phyloP scores from a whole-genome alignment of 148 eudicot species.

The Spergularia bocconei region DNA sequence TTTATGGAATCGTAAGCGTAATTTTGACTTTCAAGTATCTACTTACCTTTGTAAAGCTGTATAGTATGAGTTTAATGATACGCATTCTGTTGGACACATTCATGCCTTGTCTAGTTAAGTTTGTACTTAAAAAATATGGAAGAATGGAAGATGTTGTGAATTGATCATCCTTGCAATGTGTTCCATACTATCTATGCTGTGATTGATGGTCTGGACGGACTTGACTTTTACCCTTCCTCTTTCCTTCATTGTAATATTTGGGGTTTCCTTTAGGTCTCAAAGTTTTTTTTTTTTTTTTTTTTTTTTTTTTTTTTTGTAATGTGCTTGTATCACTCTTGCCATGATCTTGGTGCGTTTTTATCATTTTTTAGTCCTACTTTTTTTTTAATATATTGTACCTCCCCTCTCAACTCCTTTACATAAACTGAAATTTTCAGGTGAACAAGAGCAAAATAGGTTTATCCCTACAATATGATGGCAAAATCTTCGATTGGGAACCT shows the following conservation, averaged over 20 bases:
- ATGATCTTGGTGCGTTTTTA: constrained; percentile 1
- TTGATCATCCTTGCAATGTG: neutral
- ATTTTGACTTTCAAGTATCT: constrained; percentile 1
- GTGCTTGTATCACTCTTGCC: neutral
- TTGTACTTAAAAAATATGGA: neutral
- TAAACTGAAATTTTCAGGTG: constrained; percentile 42
- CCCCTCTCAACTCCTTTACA: neutral
- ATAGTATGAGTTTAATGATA: neutral
- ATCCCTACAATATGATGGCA: constrained; percentile 40
- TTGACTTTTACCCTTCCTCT: neutral
- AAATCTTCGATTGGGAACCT: constrained; percentile 55
- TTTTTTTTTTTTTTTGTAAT: neutral
- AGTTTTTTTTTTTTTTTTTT: neutral
- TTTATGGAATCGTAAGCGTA: constrained; percentile 68
- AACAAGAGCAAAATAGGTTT: constrained; percentile 46
- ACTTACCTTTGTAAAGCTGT: neutral
- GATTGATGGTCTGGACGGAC: neutral
- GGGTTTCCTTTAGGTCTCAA: no score
- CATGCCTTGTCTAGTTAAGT: neutral
- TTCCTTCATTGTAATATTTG: neutral
- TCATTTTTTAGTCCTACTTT: neutral
- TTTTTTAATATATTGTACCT: neutral
- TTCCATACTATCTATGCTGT: neutral
- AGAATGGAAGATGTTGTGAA: neutral
- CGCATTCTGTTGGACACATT: neutral